phyloP scores from a whole-genome alignment of 306 rosid genomes.

The Lathyrus aphaca region DNA sequence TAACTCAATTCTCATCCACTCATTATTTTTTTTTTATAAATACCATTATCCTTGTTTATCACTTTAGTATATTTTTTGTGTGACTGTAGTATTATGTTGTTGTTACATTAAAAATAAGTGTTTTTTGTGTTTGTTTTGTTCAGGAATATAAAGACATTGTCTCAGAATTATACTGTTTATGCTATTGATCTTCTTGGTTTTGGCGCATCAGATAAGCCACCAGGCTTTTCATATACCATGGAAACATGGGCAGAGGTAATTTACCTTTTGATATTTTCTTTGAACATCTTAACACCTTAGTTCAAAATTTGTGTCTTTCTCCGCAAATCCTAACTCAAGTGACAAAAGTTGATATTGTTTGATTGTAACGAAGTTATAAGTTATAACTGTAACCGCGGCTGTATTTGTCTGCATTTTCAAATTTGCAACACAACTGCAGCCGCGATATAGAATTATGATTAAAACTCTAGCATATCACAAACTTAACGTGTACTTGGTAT shows the following conservation, averaged over 20 bases:
- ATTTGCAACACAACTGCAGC: not conserved
- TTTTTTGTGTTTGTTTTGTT: not conserved
- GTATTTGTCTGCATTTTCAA: not conserved
- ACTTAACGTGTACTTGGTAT: slow-evolving; percentile 3
- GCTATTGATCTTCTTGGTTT: slow-evolving; percentile 95
- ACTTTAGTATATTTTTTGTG: slow-evolving; percentile 25
- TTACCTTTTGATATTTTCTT: slow-evolving; percentile 27
- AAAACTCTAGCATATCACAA: slow-evolving; percentile 1
- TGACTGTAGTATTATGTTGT: not conserved
- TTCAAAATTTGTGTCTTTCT: not conserved
- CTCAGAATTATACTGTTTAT: slow-evolving; percentile 69
- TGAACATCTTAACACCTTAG: not conserved
- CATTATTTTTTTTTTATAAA: slow-evolving; percentile 24
- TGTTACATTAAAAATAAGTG: slow-evolving; percentile 31
- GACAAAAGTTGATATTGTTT: too few relatives aligned
- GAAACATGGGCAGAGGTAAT: slow-evolving; percentile 90
- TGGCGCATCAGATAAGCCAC: slow-evolving; percentile 92
- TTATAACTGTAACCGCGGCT: not conserved
- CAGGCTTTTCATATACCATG: slow-evolving; percentile 77
- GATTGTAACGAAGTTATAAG: too few relatives aligned
- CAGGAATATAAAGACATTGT: slow-evolving; percentile 75
- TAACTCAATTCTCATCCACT: slow-evolving; percentile 32
- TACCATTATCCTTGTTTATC: slow-evolving; percentile 36
- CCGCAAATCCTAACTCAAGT: not conserved
- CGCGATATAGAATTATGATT: not conserved